These are phyloP conservation scores for Fragaria vesca DNA, from an alignment of 306 rosid species.

Conservation along the genomic window DNA sequence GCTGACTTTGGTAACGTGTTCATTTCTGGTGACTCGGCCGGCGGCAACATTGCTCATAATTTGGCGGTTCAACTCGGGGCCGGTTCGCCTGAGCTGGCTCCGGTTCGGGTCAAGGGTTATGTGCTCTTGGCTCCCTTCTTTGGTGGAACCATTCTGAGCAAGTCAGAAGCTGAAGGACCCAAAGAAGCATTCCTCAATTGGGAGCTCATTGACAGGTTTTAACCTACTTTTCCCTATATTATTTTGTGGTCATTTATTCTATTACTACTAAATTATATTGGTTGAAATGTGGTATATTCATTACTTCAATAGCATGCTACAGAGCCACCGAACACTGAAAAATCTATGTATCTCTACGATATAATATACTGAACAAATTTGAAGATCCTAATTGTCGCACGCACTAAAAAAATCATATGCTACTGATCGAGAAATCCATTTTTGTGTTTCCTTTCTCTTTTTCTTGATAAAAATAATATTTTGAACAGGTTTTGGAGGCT, in stretches of 20 bases:
- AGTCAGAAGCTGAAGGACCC: constrained; percentile 70
- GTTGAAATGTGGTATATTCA: no score
- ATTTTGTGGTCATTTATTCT: background rate
- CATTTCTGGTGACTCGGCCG: constrained; percentile 83
- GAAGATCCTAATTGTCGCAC: no score
- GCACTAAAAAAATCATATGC: no score
- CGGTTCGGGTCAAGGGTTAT: constrained; percentile 62
- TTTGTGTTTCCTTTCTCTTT: no score
- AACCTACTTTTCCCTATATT: background rate
- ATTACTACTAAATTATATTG: no score
- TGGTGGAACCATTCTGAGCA: constrained; percentile 52
- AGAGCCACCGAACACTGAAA: no score
- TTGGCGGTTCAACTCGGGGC: constrained; percentile 52
- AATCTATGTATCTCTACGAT: no score
- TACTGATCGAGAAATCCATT: no score
- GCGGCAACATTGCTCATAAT: constrained; percentile 72
- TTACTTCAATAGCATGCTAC: no score
- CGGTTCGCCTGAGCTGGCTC: constrained; percentile 47
- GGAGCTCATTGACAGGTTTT: constrained; percentile 71
- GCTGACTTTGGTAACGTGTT: constrained; percentile 66
- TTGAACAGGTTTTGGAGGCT: constrained; percentile 69
- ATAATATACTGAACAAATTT: no score
- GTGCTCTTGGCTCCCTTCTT: constrained; percentile 76
- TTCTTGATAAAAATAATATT: no score
- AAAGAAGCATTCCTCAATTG: constrained; percentile 76